phyloP scores from a whole-genome alignment of 2,329 filamentous ascomycete genomes.

The Xylariomycetidae sp. region DNA sequence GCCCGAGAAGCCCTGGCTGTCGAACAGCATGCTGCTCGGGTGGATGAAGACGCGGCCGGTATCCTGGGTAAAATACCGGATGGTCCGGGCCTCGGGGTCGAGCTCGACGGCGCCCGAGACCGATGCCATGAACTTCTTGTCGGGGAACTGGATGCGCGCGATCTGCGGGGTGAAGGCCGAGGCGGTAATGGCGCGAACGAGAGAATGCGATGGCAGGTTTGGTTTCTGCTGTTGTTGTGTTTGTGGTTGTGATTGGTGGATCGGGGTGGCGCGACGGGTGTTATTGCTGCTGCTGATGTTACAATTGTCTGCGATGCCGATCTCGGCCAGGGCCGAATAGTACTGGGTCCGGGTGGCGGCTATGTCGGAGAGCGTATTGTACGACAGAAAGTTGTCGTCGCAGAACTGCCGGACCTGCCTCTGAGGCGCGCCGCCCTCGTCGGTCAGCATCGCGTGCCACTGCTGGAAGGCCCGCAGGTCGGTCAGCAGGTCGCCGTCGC shows the following conservation, averaged over 20 bases:
- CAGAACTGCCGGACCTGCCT: slow-evolving; percentile 72
- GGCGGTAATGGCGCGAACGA: slow-evolving; percentile 67
- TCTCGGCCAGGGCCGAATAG: slow-evolving; percentile 77
- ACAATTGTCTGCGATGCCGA: slow-evolving; percentile 59
- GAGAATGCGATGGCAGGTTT: slow-evolving; percentile 40
- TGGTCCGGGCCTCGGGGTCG: slow-evolving; percentile 85
- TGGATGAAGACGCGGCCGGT: slow-evolving; percentile 90
- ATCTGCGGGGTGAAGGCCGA: slow-evolving; percentile 80
- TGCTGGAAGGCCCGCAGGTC: slow-evolving; percentile 80
- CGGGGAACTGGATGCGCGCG: slow-evolving; percentile 85
- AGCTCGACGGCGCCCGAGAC: slow-evolving; percentile 87
- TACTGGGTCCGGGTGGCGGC: slow-evolving; percentile 82
- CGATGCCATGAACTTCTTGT: slow-evolving; percentile 89
- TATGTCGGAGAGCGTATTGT: slow-evolving; percentile 82
- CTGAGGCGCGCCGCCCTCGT: slow-evolving; percentile 53
- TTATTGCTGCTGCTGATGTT: slow-evolving; percentile 28
- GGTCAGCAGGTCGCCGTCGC: slow-evolving; percentile 83
- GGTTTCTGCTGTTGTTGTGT: too few relatives aligned
- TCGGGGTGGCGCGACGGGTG: slow-evolving; percentile 7
- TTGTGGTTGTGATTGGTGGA: too few relatives aligned
- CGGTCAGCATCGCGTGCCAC: slow-evolving; percentile 66
- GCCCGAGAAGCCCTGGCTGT: slow-evolving; percentile 67
- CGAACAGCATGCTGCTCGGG: slow-evolving; percentile 82
- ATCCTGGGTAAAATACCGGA: slow-evolving; percentile 88
- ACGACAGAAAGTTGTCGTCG: slow-evolving; percentile 77